Base-by-base conservation (phyloP, 306 rosid species). In the Casuarina glauca region DNA sequence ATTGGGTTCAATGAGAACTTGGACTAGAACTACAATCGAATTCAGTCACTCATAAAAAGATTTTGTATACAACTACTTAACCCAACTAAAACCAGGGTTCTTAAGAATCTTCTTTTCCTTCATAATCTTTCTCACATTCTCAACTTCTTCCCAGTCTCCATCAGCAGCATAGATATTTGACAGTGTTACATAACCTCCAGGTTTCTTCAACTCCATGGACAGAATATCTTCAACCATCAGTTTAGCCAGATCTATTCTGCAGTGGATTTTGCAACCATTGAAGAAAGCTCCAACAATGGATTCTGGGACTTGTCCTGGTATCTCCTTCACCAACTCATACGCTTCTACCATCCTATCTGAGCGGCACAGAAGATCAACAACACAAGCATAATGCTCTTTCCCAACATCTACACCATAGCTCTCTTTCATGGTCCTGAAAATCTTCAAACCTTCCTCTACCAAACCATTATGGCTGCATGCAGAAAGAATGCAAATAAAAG, bases 91-190 rank as follows among this genome's bases (percentile, higher is more conserved):
- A 70, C 92, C 92, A 63, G 86, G 87, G 20, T 19, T 67, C 80
- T 86, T 90, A 5, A 51, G 81, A 69, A 88, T 80, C 44, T 78
- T 79, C 55, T 79, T 86, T 68, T 82, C 79, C 86, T 88, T 88
- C 94, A 88, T 91, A 19, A 74, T 82, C 79, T 66, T 80, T 82
- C 97, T 85, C 46, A 86, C 78, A 46, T 76, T 83, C 74, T 83
- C 84, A 80, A 86, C 94, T 76, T 88, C 84, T 80, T 91, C 87
- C 97, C 97, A 91, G 8, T 88, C 87, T 60, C 92, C 92, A 48
- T 81, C 84, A 66, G 87, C 86, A 11, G 97, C 97, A 78, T 88
- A 84, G 67, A 91, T 86, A 84, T 91, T 89, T 36, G 94, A 88
- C 8, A 87, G 82, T 12, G 93, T 74, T 15, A 87, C 89, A 42